phyloP scores from a whole-genome alignment of 257 asterid genomes.

The Fraxinus anomala region DNA sequence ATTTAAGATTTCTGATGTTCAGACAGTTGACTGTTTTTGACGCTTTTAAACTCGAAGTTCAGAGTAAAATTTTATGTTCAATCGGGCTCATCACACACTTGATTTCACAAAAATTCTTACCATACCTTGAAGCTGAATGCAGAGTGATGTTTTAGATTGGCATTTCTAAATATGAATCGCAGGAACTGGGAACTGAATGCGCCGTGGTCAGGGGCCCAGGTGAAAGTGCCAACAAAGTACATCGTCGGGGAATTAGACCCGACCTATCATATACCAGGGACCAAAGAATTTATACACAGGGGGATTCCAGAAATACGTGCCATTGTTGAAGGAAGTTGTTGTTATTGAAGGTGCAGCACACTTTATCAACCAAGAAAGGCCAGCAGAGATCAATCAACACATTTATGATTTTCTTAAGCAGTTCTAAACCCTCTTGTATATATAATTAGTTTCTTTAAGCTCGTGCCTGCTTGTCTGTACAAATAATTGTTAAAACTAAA shows the following conservation, averaged over 20 bases:
- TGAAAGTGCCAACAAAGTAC: slow-evolving; percentile 62
- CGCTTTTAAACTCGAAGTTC: too few relatives aligned
- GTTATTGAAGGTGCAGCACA: slow-evolving; percentile 70
- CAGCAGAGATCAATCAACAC: slow-evolving; percentile 63
- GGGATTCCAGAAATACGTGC: slow-evolving; percentile 54
- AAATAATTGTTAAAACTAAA: not conserved
- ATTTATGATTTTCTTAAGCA: slow-evolving; percentile 58
- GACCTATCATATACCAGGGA: slow-evolving; percentile 49
- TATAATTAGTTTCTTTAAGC: not conserved
- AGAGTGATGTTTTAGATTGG: not conserved
- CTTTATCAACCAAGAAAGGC: slow-evolving; percentile 65
- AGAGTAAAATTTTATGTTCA: too few relatives aligned
- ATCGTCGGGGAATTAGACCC: slow-evolving; percentile 64
- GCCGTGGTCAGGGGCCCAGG: slow-evolving; percentile 62
- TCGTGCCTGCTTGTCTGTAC: not conserved
- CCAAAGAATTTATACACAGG: slow-evolving; percentile 62
- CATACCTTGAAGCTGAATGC: not conserved
- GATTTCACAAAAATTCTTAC: not conserved
- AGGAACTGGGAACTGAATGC: slow-evolving; percentile 70
- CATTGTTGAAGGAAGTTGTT: slow-evolving; percentile 55
- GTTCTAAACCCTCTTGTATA: slow-evolving; percentile 31
- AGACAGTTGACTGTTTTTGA: too few relatives aligned
- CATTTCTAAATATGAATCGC: slow-evolving; percentile 3
- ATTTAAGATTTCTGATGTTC: too few relatives aligned
- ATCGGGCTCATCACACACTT: too few relatives aligned